Percentiles rank a stretch among this genome's conserved stretches.
phyloP scores from a whole-genome alignment of 352 stramenopile species.

The Thalassiosira livingstoniorum region DNA sequence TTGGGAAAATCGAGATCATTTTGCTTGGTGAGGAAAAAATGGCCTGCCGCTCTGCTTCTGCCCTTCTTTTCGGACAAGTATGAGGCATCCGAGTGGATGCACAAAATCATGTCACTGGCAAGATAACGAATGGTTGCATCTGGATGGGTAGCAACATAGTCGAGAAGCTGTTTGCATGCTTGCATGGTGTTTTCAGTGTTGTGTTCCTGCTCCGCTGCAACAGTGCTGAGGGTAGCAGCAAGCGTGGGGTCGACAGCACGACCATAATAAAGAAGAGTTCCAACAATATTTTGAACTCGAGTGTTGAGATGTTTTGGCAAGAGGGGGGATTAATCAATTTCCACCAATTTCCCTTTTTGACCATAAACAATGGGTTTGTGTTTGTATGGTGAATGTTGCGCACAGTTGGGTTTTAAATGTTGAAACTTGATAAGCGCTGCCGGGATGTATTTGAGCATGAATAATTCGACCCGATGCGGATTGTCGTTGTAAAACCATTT shows the following conservation, averaged over 20 bases:
- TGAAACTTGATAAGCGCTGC: neutral
- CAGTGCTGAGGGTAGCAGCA: conserved; percentile 1
- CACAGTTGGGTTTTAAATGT: neutral
- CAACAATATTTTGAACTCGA: conserved; percentile 8
- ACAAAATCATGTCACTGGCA: conserved; percentile 26
- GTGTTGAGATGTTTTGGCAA: neutral
- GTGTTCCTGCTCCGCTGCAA: conserved; percentile 15
- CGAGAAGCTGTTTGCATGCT: conserved; percentile 2
- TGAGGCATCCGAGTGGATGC: conserved; percentile 16
- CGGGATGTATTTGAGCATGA: conserved; percentile 2
- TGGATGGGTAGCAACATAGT: conserved; percentile 12
- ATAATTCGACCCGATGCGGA: too few species aligned
- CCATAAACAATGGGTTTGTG: conserved; percentile 5
- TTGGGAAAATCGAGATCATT: neutral
- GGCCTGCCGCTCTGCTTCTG: conserved; percentile 18
- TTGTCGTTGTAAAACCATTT: too few species aligned
- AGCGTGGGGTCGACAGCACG: neutral
- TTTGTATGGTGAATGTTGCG: conserved; percentile 9
- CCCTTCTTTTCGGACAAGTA: conserved; percentile 17
- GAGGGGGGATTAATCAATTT: neutral
- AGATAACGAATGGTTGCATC: neutral
- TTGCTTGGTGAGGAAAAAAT: conserved; percentile 20
- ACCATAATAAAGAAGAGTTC: conserved; percentile 9
- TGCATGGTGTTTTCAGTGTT: conserved; percentile 1
- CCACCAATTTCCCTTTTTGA: neutral